Evolutionary conservation across 2,329 filamentous ascomycete genomes (phyloP), one percentile per base, ranked within the genome.

Genomic region (Paecilomyces sp.): DNA sequence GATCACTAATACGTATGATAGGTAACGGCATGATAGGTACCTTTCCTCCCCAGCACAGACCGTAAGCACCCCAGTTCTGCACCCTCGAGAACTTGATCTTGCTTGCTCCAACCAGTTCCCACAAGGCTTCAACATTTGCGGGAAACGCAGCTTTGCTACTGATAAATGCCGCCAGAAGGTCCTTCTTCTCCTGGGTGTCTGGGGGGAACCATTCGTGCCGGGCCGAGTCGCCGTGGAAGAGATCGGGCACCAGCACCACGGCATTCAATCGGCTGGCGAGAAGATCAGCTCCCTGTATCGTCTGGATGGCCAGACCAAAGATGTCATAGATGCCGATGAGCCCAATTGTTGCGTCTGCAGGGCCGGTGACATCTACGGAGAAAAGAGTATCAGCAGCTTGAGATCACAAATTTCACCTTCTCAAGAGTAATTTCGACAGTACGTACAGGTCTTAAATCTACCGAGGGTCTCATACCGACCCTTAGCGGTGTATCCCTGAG

Each of bases 291-390:
- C 81, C 81, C 66, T 83, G 81, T 12, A 83, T 62, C 0, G 80
- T 82, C 68, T 84, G 81, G 3, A 76, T 74, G 69, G 78, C 81
- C 74, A 78, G 82, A 57, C 81, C 81, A 67, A 84, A 84, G 69
- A 83, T 82, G 68, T 84, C 81, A 68, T 79, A 83, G 63, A 83
- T 70, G 62, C 81, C 69, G 24, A 84, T 70, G 65, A 84, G 77
- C 58, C 74, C 81, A 31, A 72, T 74, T 63, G 80, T 82, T 47
- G 81, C 80, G n/a, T 41, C 36, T 15, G 36, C 8, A 15, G 36
- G 36, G n/a, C 36, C 36, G 13, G 36, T 41, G 15, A 41, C 36
- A 41, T 41, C 36, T 41, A 28, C 2, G 25, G 25, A 28, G 25
- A 28, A 28, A 28, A 6, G 25, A 28, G 25, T 28, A 28, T 28